phyloP scores from a whole-genome alignment of 2,329 filamentous ascomycete genomes.

The Fusarium devonianum region DNA sequence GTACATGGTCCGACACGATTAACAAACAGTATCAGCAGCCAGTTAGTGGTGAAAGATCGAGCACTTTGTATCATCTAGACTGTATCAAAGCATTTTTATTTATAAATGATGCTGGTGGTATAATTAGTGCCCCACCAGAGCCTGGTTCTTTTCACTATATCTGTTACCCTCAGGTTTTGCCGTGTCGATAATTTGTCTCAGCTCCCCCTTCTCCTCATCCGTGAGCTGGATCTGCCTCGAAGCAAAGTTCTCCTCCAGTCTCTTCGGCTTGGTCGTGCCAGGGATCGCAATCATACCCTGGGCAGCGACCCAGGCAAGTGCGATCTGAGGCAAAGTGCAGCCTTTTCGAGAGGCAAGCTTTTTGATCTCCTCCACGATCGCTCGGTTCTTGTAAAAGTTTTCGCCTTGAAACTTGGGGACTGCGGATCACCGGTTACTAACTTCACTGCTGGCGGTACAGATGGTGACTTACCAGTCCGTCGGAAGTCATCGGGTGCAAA shows the following conservation, averaged over 20 bases:
- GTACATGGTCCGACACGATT: too few relatives aligned
- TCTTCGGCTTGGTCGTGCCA: slow-evolving; percentile 51
- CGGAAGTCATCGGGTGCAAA: slow-evolving; percentile 53
- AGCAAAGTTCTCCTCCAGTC: slow-evolving; percentile 51
- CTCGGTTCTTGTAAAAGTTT: slow-evolving; percentile 54
- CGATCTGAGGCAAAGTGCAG: slow-evolving; percentile 47
- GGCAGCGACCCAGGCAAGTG: slow-evolving; percentile 51
- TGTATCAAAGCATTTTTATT: too few relatives aligned
- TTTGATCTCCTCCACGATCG: slow-evolving; percentile 52
- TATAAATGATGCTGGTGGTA: too few relatives aligned
- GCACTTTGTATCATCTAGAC: too few relatives aligned
- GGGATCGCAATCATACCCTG: slow-evolving; percentile 56
- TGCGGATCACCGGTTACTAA: background rate
- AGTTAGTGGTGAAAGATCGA: too few relatives aligned
- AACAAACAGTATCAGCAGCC: too few relatives aligned
- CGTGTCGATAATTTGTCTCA: slow-evolving; percentile 49
- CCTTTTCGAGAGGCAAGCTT: slow-evolving; percentile 46
- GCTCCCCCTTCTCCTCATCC: slow-evolving; percentile 49
- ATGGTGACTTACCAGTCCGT: slow-evolving; percentile 45
- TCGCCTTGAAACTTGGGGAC: slow-evolving; percentile 51
- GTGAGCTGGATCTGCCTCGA: slow-evolving; percentile 48
- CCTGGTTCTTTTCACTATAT: slow-evolving; percentile 4
- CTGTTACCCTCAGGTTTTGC: slow-evolving; percentile 11
- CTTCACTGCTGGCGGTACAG: background rate
- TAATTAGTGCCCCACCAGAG: slow-evolving; percentile 13